These are phyloP conservation scores for Backusella australiensis DNA, from an alignment of 192 early-diverging fungal genomes.

Conservation along the genomic window DNA sequence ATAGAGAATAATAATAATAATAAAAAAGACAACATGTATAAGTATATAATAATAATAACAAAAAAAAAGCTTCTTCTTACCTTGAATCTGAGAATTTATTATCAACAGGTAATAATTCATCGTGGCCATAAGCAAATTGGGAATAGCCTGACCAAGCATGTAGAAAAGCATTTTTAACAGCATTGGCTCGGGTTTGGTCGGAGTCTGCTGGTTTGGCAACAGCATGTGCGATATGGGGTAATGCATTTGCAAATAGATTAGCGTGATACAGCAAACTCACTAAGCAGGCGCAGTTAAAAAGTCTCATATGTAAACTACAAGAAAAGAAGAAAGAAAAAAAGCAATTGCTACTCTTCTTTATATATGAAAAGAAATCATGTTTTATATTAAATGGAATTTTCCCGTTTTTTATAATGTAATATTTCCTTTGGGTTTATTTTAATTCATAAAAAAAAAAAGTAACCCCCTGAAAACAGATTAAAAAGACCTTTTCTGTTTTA, in stretches of 20 bases:
- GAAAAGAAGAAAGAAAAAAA: background rate
- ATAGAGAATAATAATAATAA: background rate
- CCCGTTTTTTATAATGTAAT: background rate
- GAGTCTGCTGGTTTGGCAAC: background rate
- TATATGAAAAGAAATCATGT: background rate
- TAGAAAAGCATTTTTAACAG: slow-evolving; percentile 56
- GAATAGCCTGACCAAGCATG: slow-evolving; percentile 78
- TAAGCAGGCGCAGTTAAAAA: slow-evolving; percentile 7
- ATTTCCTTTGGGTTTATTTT: slow-evolving; percentile 2
- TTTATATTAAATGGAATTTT: background rate
- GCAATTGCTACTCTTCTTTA: background rate
- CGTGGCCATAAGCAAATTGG: slow-evolving; percentile 74
- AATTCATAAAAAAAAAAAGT: background rate
- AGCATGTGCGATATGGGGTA: slow-evolving; percentile 10
- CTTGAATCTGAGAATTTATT: slow-evolving; percentile 31
- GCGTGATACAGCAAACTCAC: background rate
- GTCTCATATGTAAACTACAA: background rate
- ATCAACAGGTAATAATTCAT: slow-evolving; percentile 55
- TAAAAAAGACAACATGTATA: background rate
- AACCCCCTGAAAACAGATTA: background rate
- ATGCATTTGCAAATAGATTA: slow-evolving; percentile 8
- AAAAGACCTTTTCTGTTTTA: background rate
- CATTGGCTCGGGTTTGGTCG: slow-evolving; percentile 26
- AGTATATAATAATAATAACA: background rate
- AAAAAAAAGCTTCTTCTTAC: slow-evolving; percentile 6